Conservation (phyloP, 2,329 filamentous ascomycete species). For the Niveomyces coronatus region DNA sequence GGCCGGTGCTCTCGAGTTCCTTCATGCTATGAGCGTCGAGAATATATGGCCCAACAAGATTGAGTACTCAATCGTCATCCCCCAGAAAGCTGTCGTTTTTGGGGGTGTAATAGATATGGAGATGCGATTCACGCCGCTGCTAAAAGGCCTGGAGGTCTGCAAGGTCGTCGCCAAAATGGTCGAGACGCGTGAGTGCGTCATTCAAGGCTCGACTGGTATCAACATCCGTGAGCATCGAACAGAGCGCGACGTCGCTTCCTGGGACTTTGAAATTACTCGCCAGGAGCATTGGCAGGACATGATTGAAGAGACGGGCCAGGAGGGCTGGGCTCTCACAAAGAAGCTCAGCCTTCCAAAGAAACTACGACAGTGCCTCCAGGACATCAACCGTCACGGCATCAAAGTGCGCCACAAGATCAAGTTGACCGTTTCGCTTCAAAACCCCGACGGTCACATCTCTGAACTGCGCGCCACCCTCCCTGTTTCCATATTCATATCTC, state of each 20-base stretch:
- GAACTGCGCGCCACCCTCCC: constrained; percentile 89
- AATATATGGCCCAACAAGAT: constrained; percentile 98
- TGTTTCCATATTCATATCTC: constrained; percentile 89
- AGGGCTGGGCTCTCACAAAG: constrained; percentile 53
- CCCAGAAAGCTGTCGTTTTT: constrained; percentile 89
- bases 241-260: constrained; percentile 52
- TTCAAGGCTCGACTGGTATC: constrained; percentile 35
- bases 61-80: constrained; percentile 87
- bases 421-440: constrained; percentile 81
- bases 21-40: constrained; percentile 89
- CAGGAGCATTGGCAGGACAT: constrained; percentile 59
- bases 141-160: constrained; percentile 83
- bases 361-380: constrained; percentile 75
- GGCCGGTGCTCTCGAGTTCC: constrained; percentile 63
- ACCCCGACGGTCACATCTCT: constrained; percentile 89
- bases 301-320: constrained; percentile 56
- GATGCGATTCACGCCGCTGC: constrained; percentile 75
- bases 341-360: constrained; percentile 66
- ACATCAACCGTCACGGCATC: constrained; percentile 79
- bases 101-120: constrained; percentile 78
- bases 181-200: constrained; percentile 62
- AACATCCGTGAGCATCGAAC: constrained; percentile 48
- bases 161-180: constrained; percentile 70
- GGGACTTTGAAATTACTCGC: constrained; percentile 43
- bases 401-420: constrained; percentile 90